Conservation (phyloP, 2,329 filamentous ascomycete genomes). For the Colletotrichum lupini region DNA sequence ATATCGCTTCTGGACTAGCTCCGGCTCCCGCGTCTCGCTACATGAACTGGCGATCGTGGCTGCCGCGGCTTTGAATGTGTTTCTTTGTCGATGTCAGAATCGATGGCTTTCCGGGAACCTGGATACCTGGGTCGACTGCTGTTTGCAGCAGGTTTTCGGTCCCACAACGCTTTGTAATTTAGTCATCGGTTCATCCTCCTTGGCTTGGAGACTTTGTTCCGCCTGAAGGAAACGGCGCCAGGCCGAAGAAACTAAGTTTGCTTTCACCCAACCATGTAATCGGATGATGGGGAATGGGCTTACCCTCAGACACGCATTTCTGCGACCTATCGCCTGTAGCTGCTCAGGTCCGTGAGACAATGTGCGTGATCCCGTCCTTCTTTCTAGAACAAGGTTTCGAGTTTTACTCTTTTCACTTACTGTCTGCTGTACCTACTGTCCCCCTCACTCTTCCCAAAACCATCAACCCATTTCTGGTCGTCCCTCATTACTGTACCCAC, state of each 20-base stretch:
- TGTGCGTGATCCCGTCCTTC: background rate
- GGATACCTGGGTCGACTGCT: background rate
- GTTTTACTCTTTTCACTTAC: background rate
- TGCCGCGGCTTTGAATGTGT: background rate
- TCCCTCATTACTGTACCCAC: background rate
- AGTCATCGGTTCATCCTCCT: background rate
- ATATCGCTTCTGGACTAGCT: background rate
- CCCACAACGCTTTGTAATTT: background rate
- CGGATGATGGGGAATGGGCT: conserved; percentile 4
- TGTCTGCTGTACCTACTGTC: background rate
- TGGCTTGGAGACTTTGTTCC: background rate
- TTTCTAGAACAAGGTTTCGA: conserved; percentile 18
- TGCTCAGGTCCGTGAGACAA: background rate
- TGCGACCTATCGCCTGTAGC: background rate
- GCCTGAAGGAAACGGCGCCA: background rate
- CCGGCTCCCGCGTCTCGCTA: background rate
- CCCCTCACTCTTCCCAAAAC: background rate
- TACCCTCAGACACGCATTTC: background rate
- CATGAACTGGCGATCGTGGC: background rate
- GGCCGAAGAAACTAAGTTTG: background rate
- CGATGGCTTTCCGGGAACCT: background rate
- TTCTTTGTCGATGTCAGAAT: background rate
- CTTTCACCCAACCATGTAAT: conserved; percentile 7
- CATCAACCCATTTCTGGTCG: background rate
- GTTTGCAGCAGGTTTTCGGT: background rate